A percentile compares a stretch with the other conserved stretches of the same genome.
Conservation (phyloP, 176 grass and related monocot genomes). For the Aegilops speltoides region DNA sequence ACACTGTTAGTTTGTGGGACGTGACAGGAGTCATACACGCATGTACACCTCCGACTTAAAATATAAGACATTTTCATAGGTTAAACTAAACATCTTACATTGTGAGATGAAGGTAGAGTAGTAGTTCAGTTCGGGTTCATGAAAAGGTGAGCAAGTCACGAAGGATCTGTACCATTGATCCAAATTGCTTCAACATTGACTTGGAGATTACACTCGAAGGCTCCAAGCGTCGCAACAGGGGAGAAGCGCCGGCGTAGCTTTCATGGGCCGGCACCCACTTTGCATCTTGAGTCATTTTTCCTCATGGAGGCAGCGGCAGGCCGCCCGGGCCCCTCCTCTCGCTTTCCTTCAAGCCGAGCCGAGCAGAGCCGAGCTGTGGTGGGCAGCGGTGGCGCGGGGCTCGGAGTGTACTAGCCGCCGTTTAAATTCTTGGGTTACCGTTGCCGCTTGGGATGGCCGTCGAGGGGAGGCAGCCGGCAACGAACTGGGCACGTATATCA, state of each 20-base stretch:
- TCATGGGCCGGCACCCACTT: conserved; percentile 34
- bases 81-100: too few relatives aligned
- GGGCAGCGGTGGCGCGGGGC: not conserved
- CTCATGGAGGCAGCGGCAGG: conserved; percentile 33
- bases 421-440: conserved; percentile 36
- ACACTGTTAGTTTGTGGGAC: not conserved
- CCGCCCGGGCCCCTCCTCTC: not conserved
- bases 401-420: not conserved
- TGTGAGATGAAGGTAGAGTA: too few relatives aligned
- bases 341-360: not conserved
- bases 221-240: conserved; percentile 30
- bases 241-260: conserved; percentile 15
- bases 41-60: not conserved
- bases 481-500: not conserved
- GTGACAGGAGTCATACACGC: not conserved
- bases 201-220: not conserved
- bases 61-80: too few relatives aligned
- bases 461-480: not conserved
- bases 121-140: not conserved
- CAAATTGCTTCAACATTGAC: not conserved
- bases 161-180: not conserved
- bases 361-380: not conserved
- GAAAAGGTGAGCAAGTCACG: not conserved
- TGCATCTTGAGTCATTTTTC: conserved; percentile 10
- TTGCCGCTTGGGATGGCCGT: not conserved